phyloP scores from a whole-genome alignment of 1,284 basidiomycete genomes.

The Cronartium ribicola region DNA sequence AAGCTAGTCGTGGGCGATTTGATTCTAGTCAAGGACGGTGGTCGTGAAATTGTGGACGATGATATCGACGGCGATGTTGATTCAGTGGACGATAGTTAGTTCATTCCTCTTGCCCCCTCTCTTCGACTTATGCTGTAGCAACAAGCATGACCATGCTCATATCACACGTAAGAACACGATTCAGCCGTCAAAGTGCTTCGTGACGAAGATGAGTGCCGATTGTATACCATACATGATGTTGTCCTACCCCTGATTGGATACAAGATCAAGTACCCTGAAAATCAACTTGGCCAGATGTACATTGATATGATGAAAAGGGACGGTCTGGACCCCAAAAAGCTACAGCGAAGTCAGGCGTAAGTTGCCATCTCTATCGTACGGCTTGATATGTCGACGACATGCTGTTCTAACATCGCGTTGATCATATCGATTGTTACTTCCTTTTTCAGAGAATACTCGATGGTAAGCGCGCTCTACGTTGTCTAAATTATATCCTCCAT shows the following conservation, averaged over 20 bases:
- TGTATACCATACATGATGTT: constrained; percentile 85
- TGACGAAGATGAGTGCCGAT: constrained; percentile 62
- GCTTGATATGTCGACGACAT: constrained; percentile 26
- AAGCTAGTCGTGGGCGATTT: constrained; percentile 80
- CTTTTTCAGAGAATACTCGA: constrained; percentile 36
- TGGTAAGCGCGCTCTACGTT: constrained; percentile 18
- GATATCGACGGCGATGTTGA: constrained; percentile 48
- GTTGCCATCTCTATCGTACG: constrained; percentile 44
- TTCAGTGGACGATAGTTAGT: constrained; percentile 53
- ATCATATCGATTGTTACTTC: neutral
- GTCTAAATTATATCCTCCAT: neutral
- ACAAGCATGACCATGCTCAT: neutral
- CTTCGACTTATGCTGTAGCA: no score
- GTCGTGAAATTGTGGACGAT: constrained; percentile 6
- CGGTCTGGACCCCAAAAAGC: constrained; percentile 79
- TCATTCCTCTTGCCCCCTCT: neutral
- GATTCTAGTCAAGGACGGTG: constrained; percentile 57
- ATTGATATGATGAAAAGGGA: constrained; percentile 72
- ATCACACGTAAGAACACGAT: neutral
- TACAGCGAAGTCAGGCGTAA: constrained; percentile 72
- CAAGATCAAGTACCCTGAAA: constrained; percentile 82
- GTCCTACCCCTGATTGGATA: constrained; percentile 92
- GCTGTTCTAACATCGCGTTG: constrained; percentile 26
- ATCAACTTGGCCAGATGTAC: constrained; percentile 65
- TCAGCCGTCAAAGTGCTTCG: constrained; percentile 53